Conservation (phyloP, 2,329 filamentous ascomycete genomes). For the Grosmannia serpens region DNA sequence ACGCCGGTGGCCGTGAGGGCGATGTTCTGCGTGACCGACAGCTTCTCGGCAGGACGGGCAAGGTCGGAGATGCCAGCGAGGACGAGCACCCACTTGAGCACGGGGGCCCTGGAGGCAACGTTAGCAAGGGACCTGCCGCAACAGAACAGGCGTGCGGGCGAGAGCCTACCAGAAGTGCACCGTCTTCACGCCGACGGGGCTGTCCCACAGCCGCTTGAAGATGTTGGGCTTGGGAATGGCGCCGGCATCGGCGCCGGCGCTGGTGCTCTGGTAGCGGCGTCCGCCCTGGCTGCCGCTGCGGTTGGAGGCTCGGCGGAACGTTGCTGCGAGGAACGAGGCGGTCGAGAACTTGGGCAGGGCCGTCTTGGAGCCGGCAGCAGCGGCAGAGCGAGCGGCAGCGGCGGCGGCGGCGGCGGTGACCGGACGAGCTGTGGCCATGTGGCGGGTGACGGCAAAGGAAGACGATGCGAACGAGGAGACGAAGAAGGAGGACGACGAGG, state of each 20-base stretch:
- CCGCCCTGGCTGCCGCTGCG: conserved; percentile 23
- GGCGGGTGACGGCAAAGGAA: conserved; percentile 4
- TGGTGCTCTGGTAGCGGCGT: conserved; percentile 49
- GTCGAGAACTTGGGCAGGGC: conserved; percentile 18
- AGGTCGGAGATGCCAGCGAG: conserved; percentile 88
- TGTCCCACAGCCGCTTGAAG: conserved; percentile 75
- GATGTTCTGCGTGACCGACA: conserved; percentile 84
- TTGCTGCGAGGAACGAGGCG: conserved; percentile 25
- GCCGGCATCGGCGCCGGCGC: conserved; percentile 17
- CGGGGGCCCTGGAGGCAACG: conserved; percentile 56
- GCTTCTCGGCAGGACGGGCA: conserved; percentile 78
- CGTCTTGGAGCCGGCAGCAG: background rate
- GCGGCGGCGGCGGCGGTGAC: background rate
- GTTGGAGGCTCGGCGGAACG: conserved; percentile 36
- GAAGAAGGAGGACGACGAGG: conserved; percentile 17
- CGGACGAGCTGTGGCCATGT: conserved; percentile 8
- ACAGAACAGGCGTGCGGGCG: background rate
- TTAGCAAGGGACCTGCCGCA: background rate
- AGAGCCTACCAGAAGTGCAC: conserved; percentile 84
- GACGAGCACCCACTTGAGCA: conserved; percentile 96
- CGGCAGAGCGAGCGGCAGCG: no score
- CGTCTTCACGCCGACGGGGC: conserved; percentile 74
- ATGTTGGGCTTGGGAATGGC: conserved; percentile 33
- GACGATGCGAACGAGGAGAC: conserved; percentile 15
- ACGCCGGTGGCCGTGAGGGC: conserved; percentile 82